Percentiles rank a stretch among this genome's conserved stretches.
These are phyloP conservation scores for Linnemannia elongata DNA, from an alignment of 192 early-diverging fungal species.

Conservation along the genomic window DNA sequence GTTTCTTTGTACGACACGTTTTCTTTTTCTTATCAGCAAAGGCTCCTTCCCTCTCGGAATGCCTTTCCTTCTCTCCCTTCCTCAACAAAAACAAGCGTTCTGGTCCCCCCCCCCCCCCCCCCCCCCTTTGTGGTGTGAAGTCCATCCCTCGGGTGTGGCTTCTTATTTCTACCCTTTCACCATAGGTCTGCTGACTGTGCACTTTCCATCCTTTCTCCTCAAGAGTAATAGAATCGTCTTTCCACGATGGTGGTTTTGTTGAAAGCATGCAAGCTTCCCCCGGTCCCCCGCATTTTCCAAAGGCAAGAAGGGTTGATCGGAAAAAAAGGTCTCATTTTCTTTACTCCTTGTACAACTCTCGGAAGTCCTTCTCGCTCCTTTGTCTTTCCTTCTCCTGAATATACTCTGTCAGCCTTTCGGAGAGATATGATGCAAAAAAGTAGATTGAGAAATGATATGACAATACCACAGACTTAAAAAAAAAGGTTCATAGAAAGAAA, in stretches of 20 bases:
- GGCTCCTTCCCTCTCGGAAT: neutral
- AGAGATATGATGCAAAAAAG: too few relatives aligned
- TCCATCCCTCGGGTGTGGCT: neutral
- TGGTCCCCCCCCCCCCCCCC: too few relatives aligned
- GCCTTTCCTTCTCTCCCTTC: neutral
- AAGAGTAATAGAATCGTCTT: neutral
- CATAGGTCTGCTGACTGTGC: neutral
- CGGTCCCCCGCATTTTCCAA: neutral
- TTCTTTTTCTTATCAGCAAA: constrained; percentile 4
- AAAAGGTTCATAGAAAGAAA: too few relatives aligned
- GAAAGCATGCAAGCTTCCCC: neutral
- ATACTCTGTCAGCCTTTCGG: too few relatives aligned
- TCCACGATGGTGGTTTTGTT: neutral
- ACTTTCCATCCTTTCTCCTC: too few relatives aligned
- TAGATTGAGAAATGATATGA: too few relatives aligned
- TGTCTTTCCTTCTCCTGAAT: neutral
- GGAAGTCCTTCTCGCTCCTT: neutral
- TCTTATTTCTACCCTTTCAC: neutral
- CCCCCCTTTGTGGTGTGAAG: neutral
- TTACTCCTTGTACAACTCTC: neutral
- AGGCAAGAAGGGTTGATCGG: neutral
- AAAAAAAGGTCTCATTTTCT: neutral
- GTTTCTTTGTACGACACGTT: neutral
- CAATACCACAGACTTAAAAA: too few relatives aligned
- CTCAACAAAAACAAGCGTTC: neutral